Conservation (phyloP, 345 rosid species). For the Carallia brachiata region DNA sequence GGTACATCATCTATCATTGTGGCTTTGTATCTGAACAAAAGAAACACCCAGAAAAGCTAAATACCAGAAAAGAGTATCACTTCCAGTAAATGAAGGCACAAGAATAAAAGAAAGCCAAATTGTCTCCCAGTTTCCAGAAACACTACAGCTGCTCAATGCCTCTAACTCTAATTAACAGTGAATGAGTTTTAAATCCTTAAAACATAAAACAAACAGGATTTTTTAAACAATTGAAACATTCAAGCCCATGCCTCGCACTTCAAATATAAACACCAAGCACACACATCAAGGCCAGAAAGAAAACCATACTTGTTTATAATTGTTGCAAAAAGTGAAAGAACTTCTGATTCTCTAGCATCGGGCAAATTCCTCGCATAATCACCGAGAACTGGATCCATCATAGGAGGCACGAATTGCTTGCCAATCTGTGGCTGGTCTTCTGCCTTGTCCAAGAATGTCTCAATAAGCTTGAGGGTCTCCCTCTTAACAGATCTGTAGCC, state of each 20-base stretch:
- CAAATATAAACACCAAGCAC: background rate
- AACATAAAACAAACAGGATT: too few species aligned
- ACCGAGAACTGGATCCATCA: constrained; percentile 98
- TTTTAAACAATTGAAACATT: too few species aligned
- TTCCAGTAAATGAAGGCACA: background rate
- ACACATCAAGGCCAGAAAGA: background rate
- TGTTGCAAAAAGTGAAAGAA: constrained; percentile 91
- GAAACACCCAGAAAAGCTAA: background rate
- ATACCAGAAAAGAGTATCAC: background rate
- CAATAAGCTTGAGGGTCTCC: constrained; percentile 95
- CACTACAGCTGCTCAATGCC: background rate
- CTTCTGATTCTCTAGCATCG: constrained; percentile 99
- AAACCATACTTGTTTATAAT: constrained; percentile 87
- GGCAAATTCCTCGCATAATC: constrained; percentile 98
- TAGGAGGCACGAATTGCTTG: constrained; percentile 97
- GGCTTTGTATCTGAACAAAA: constrained; percentile 66
- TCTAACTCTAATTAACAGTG: too few species aligned
- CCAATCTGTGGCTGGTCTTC: constrained; percentile 97
- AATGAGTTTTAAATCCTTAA: too few species aligned
- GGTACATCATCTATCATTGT: constrained; percentile 98
- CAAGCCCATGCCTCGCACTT: too few species aligned
- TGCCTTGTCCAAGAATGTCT: constrained; percentile 99
- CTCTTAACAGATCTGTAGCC: constrained; percentile 88
- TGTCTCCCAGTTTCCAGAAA: background rate
- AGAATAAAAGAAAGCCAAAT: background rate